Base-by-base conservation (phyloP, 2,329 filamentous ascomycete genomes). In the Penicillium sp. region DNA sequence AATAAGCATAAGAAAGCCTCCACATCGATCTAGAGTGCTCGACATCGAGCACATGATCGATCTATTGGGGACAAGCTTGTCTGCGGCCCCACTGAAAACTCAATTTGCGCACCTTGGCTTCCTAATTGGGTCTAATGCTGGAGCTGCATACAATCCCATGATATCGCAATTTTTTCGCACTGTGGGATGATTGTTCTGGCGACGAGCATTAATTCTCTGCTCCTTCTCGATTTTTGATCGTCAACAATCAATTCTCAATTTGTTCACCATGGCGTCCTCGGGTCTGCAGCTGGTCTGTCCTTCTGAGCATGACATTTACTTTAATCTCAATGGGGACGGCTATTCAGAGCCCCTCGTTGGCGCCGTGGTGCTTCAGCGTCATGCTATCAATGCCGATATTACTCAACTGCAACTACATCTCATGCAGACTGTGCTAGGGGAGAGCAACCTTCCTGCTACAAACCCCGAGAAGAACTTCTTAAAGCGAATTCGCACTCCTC, bases 271-370 rank as follows among this genome's bases (percentile, higher is more conserved):
- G 47, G n/a, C 11, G 9, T 37, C 35, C 35, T 39, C 31, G 13
- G 33, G 23, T 35, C 35, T 50, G n/a, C 48, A 50, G 48, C 48
- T 50, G 48, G 48, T 39, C 48, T 50, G 48, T 50, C 59, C 59
- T n/a, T 51, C 55, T 26, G 31, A 43, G 10, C 56, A 61, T 33
- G 53, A 57, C 10, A 46, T 59, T 16, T 59, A 59, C 50, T 58
- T 49, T 23, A 59, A 57, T 23, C 44, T 52, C 42, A 59, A 53
- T 21, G 56, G 56, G 53, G 59, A 61, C 29, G 55, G 44, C 13
- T 59, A 48, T 48, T 52, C 57, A 13, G 50, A 51, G 16, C 59
- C 59, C 9, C 49, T 61, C 16, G 37, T 23, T 47, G 59, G 50
- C n/a, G 47, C 57, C 10, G 47, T 50, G 10, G 21, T 42, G 13